Conservation (phyloP, 169 alveolate species). For the Eimeria brunetti region DNA sequence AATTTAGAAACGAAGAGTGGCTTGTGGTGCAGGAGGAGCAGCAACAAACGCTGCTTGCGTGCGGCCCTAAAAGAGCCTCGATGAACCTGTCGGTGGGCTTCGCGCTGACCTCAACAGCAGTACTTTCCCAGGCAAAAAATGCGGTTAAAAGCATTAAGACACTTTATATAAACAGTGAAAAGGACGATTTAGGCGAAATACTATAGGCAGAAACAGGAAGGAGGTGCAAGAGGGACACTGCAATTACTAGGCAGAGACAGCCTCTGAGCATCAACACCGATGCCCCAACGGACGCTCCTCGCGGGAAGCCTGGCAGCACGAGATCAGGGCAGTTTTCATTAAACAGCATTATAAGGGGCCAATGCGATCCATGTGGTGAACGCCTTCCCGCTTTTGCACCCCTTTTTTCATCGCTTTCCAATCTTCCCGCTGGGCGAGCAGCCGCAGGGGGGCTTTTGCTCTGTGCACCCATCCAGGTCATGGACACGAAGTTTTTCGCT, state of each 20-base stretch:
- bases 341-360: background rate
- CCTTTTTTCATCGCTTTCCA: background rate
- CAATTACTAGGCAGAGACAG: background rate
- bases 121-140: slow-evolving; percentile 70
- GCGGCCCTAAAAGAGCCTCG: slow-evolving; percentile 68
- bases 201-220: background rate
- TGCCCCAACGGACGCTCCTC: background rate
- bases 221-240: background rate
- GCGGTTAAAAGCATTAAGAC: background rate
- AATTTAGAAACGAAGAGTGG: slow-evolving; percentile 55
- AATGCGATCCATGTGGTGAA: no score
- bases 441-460: background rate
- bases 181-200: background rate
- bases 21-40: slow-evolving; percentile 72
- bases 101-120: slow-evolving; percentile 78
- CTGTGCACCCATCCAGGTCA: background rate
- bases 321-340: background rate
- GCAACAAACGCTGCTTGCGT: slow-evolving; percentile 81
- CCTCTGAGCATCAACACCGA: background rate
- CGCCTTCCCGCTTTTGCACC: background rate
- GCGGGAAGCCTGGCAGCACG: background rate
- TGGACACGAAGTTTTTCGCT: background rate
- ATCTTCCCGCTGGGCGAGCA: slow-evolving; percentile 18
- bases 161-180: background rate
- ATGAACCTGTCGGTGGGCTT: slow-evolving; percentile 81